Conservation (phyloP, 306 rosid genomes). For the Astragalus membranaceus region DNA sequence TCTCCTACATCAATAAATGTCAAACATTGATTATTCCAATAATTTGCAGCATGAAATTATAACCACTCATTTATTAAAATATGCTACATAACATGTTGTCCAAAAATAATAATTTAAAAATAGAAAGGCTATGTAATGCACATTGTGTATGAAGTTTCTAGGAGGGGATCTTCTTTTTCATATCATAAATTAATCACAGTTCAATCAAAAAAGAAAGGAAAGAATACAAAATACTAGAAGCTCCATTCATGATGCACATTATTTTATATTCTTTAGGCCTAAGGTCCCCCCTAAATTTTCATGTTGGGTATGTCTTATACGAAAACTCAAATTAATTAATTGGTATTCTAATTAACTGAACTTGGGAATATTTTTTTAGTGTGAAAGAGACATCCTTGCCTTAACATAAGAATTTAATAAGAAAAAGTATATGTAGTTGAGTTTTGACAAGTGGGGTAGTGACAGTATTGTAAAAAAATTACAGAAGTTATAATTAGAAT, state of each 20-base stretch:
- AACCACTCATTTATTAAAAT: background rate
- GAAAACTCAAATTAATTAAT: background rate
- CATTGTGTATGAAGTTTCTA: conserved; percentile 1
- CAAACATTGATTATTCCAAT: conserved; percentile 13
- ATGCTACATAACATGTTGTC: background rate
- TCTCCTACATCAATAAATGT: conserved; percentile 39
- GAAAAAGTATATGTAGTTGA: background rate
- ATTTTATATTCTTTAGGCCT: background rate
- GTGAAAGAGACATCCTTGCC: conserved; percentile 8
- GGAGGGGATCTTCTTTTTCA: background rate
- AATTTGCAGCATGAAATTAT: conserved; percentile 1
- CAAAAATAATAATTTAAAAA: background rate
- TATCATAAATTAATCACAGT: conserved; percentile 1
- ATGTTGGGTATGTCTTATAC: background rate
- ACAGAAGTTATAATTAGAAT: background rate
- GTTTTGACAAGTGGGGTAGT: background rate
- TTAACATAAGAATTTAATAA: background rate
- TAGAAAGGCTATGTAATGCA: background rate
- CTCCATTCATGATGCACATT: conserved; percentile 18
- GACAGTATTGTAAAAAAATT: background rate
- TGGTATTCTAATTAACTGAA: conserved; percentile 6
- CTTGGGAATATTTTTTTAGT: background rate
- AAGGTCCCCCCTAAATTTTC: conserved; percentile 1
- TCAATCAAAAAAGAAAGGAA: background rate
- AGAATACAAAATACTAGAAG: conserved; percentile 10